Base-by-base conservation (phyloP, 2,329 filamentous ascomycete species). In the Ophiocordyceps camponoti-rufipedis region DNA sequence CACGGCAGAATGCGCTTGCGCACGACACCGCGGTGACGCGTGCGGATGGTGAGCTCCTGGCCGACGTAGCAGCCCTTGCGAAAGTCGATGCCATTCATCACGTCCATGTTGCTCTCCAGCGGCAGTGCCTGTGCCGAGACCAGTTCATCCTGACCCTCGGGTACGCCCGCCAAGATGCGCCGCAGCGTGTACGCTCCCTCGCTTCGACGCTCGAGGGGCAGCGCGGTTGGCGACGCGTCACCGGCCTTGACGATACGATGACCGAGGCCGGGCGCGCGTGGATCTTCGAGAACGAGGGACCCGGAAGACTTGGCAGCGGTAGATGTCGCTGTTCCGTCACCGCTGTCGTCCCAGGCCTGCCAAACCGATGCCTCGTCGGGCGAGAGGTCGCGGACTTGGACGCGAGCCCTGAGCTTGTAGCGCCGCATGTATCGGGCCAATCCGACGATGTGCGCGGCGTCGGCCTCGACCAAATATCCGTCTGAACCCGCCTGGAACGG, bases 11-110 rank as follows among this genome's bases (percentile, higher is more conserved):
- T 77, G 44, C 91, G 74, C 70, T 95, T 94, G 49, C 91, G 74
- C 39, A 98, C 85, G 14, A 98, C 85, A 19, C 91, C 91, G 12
- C 83, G 88, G 63, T 98, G 91, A 59, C 88, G 82, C 1, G 91
- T 98, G 40, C 91, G 81, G 52, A 96, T 94, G 1, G 91, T 96
- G 51, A 98, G 72, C 62, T 98, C 91, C 64, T 98, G 91, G 0
- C 91, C 91, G 8, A 96, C 78, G 62, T 98, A 98, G 64, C 91
- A 98, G 8, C 91, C 91, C 66, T 98, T 98, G 57, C 78, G 78
- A 66, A 91, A 98, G 63, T 95, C 85, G 52, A 98, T 81, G 28
- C 78, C 91, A 43, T 75, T 74, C 72, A 85, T 85, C 48, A 85
- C 66, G 62, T 98, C 91, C 59, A 96, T 73, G 60, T 95, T 95